Evolutionary conservation across 192 early-diverging fungal species (phyloP).

Genomic region (Coemansia sp.): DNA sequence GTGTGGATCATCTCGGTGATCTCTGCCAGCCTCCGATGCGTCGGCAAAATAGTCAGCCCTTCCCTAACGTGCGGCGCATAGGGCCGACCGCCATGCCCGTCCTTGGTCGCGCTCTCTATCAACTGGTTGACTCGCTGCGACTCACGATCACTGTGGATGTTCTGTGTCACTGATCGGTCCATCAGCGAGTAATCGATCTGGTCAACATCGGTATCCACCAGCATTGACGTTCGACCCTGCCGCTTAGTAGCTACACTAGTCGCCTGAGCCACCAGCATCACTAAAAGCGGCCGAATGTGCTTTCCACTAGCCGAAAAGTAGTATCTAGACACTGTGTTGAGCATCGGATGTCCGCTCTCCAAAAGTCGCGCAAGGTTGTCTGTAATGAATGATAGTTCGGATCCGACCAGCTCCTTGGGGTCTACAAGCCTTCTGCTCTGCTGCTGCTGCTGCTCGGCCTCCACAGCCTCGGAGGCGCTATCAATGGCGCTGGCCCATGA

Average conservation of each 20-base stretch:
- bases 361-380: conserved; percentile 80
- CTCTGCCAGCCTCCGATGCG: conserved; percentile 90
- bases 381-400: conserved; percentile 82
- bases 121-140: conserved; percentile 32
- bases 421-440: conserved; percentile 15
- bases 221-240: conserved; percentile 26
- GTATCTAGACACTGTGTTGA: conserved; percentile 84
- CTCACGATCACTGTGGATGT: conserved; percentile 39
- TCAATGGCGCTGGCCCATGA: conserved; percentile 33
- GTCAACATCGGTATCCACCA: conserved; percentile 32
- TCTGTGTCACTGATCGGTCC: conserved; percentile 60
- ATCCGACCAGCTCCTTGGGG: conserved; percentile 68
- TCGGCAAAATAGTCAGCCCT: conserved; percentile 66
- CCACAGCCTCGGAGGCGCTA: conserved; percentile 29
- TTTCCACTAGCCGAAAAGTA: conserved; percentile 88
- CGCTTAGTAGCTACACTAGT: conserved; percentile 66
- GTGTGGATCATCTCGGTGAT: conserved; percentile 99
- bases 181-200: conserved; percentile 55
- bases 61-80: conserved; percentile 28
- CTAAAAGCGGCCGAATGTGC: conserved; percentile 88
- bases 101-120: conserved; percentile 28
- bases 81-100: conserved; percentile 34
- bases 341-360: conserved; percentile 84
- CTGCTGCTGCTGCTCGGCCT: background rate
- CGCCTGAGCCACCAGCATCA: conserved; percentile 86